phyloP scores from a whole-genome alignment of 768 basidiomycete species.

The Amanita exitialis region DNA sequence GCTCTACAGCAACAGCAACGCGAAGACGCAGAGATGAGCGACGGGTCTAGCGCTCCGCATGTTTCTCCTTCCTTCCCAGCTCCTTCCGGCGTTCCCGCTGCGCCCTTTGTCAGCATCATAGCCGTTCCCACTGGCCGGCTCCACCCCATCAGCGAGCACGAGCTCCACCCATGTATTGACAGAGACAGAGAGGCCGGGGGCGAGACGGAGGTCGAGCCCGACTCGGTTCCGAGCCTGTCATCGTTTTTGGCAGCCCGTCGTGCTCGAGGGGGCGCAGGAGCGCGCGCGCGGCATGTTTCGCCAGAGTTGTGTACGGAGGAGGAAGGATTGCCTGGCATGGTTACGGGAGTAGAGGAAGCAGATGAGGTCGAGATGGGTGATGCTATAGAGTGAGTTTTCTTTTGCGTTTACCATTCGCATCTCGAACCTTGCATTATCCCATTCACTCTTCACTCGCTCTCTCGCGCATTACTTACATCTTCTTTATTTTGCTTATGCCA shows the following conservation, averaged over 20 bases:
- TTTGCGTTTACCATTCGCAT: too few relatives aligned
- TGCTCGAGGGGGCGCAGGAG: neutral
- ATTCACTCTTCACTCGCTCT: too few relatives aligned
- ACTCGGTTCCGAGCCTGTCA: conserved; percentile 8
- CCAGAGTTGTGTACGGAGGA: neutral
- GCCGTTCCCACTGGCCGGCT: neutral
- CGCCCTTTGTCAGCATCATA: too few relatives aligned
- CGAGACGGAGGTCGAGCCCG: conserved; percentile 30
- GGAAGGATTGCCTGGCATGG: conserved; percentile 8
- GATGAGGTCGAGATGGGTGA: conserved; percentile 12
- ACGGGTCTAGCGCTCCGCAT: too few relatives aligned
- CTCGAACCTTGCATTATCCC: too few relatives aligned
- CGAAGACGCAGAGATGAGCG: conserved; percentile 11
- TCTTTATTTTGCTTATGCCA: neutral
- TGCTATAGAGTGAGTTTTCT: conserved; percentile 8
- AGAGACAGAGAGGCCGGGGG: conserved; percentile 12
- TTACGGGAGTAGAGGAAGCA: conserved; percentile 11
- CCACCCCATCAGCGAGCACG: conserved; percentile 9
- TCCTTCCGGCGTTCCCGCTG: too few relatives aligned
- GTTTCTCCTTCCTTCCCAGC: too few relatives aligned
- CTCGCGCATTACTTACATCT: too few relatives aligned
- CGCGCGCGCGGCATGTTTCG: neutral
- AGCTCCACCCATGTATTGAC: neutral
- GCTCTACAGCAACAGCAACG: neutral
- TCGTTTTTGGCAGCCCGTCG: neutral